Evolutionary conservation across 1,284 basidiomycete species (phyloP), one percentile per base, ranked within the genome.

Genomic region (Schizopora paradoxa): DNA sequence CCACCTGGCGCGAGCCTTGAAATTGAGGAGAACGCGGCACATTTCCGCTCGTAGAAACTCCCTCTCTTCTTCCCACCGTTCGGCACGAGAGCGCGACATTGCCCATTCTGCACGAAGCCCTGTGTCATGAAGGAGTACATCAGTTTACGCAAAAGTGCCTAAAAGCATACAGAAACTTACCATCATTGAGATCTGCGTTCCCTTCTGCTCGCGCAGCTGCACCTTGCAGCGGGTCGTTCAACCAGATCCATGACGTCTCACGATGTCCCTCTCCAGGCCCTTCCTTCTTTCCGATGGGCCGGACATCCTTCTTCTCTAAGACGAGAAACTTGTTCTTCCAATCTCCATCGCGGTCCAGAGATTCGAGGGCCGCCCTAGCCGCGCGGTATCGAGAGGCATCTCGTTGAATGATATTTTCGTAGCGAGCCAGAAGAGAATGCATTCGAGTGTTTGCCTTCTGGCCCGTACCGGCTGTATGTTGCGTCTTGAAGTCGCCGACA

Each of bases 21-120:
- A 14, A 16, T 14, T 22, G 4, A 14, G 18, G 6, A 40, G 10
- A 14, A 40, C 19, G 4, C 37, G 37, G 2, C 37, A 3, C 37
- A 40, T 40, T 14, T 40, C 37, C n/a, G 21, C 37, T 3, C 25
- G 19, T 16, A 40, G 37, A 23, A 40, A 23, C 10, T 16, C 18
- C 16, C 21, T 23, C 13, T 40, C 37, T 26, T 40, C 37, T 7
- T 22, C 25, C 37, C 37, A 40, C 3, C 37, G 6, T 14, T 40
- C 37, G 7, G 25, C 23, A 7, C 37, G 19, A 3, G 37, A 10
- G 8, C 7, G 10, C 37, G 23, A 6, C n/a, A 22, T 40, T 8
- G 18, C 18, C 37, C 37, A 40, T 11, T 40, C 37, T 22, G 26
- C 37, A 26, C 37, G 37, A 27, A 40, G 37, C 23, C 37, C 37